phyloP scores from a whole-genome alignment of 2,329 filamentous ascomycete genomes.

The Beauveria australis region DNA sequence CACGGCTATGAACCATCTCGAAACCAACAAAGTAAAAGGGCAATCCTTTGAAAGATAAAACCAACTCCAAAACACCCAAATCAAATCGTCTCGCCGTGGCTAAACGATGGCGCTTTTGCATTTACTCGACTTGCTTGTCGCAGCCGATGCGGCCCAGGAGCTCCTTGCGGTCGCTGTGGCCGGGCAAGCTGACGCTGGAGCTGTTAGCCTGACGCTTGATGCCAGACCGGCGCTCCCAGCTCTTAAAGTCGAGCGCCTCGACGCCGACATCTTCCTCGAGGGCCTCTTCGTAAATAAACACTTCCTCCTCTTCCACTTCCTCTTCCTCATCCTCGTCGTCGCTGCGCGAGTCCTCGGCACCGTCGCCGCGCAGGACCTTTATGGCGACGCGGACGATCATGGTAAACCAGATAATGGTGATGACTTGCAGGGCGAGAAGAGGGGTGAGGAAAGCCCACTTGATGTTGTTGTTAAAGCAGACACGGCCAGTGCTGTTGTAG shows the following conservation, averaged over 20 bases:
- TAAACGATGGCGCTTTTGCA: not conserved
- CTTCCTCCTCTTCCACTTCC: constrained; percentile 50
- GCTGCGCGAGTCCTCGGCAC: constrained; percentile 78
- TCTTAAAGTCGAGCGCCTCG: constrained; percentile 59
- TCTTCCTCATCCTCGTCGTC: constrained; percentile 71
- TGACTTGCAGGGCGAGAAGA: constrained; percentile 67
- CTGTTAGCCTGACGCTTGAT: constrained; percentile 46
- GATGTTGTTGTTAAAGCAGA: constrained; percentile 73
- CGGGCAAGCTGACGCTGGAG: constrained; percentile 57
- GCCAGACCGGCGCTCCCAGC: constrained; percentile 50
- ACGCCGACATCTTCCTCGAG: constrained; percentile 71
- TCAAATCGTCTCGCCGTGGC: not conserved
- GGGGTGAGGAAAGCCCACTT: constrained; percentile 69
- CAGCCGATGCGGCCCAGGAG: constrained; percentile 75
- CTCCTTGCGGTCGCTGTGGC: constrained; percentile 71
- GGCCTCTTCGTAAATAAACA: constrained; percentile 46
- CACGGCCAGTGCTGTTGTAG: constrained; percentile 56
- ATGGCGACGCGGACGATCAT: constrained; percentile 81
- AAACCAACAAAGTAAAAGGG: not conserved
- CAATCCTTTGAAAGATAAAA: not conserved
- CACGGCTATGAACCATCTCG: not conserved
- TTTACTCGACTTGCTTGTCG: constrained; percentile 59
- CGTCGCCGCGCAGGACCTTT: constrained; percentile 65
- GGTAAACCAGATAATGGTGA: constrained; percentile 81
- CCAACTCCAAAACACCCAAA: constrained; percentile 6